These are phyloP conservation scores for Yarrowia deformans DNA, from an alignment of 805 yeast genomes.

Conservation along the genomic window DNA sequence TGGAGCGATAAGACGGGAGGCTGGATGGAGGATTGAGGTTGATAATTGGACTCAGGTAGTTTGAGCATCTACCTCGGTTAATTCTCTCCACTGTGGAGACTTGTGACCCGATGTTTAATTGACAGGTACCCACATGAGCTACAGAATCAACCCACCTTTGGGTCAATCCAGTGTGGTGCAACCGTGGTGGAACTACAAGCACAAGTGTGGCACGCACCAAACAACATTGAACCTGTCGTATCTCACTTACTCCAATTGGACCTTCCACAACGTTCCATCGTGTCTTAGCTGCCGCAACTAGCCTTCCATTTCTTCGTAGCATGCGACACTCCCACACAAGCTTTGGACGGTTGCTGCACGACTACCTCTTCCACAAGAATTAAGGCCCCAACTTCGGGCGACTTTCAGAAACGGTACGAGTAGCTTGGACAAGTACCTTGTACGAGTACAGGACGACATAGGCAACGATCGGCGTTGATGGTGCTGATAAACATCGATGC, in stretches of 20 bases:
- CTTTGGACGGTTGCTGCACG: conserved; percentile 22
- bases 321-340: conserved; percentile 3
- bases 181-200: no score
- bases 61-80: no score
- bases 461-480: not conserved
- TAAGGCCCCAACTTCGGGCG: conserved; percentile 11
- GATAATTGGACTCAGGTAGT: no score
- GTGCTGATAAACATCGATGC: no score
- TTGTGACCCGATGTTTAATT: conserved; percentile 14
- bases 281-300: not conserved
- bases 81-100: not conserved
- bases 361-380: not conserved
- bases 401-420: no score
- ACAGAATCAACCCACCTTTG: conserved; percentile 12
- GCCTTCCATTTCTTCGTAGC: not conserved
- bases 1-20: no score
- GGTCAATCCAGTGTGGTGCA: no score
- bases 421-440: no score
- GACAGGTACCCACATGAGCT: conserved; percentile 22
- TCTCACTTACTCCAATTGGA: not conserved
- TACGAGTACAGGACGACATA: no score
- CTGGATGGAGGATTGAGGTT: no score
- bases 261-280: not conserved
- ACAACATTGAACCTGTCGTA: no score
- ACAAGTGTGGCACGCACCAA: no score